phyloP scores from a whole-genome alignment of 2,329 filamentous ascomycete genomes.

The Trichoderma endophyticum region DNA sequence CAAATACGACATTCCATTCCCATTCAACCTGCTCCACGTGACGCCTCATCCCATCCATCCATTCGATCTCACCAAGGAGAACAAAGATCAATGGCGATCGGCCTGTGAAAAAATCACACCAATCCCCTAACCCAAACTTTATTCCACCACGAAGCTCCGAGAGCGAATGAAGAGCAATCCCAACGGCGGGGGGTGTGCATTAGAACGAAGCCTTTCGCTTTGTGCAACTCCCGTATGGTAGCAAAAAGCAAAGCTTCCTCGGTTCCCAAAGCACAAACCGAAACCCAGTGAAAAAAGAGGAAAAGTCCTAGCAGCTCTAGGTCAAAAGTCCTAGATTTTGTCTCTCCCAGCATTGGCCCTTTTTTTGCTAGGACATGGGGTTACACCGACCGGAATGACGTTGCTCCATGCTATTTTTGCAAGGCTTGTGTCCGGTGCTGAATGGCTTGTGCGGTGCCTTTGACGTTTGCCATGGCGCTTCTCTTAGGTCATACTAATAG shows the following conservation, averaged over 20 bases:
- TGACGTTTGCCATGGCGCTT: not conserved
- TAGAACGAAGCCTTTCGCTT: not conserved
- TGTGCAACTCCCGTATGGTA: not conserved
- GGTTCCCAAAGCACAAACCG: not conserved
- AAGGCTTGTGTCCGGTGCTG: not conserved
- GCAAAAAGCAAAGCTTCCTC: not conserved
- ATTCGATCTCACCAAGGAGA: not conserved
- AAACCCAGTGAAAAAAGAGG: not conserved
- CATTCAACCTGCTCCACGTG: not conserved
- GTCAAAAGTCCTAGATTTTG: conserved; percentile 4
- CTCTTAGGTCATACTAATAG: not conserved
- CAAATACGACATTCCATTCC: not conserved
- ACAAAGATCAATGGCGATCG: not conserved
- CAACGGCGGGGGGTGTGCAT: not conserved
- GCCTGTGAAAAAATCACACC: not conserved
- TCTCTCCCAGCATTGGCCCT: not conserved
- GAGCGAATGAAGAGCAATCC: not conserved
- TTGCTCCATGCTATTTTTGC: not conserved
- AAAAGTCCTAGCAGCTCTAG: conserved; percentile 10
- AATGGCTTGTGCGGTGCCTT: not conserved
- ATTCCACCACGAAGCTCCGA: not conserved
- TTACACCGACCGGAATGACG: conserved; percentile 5
- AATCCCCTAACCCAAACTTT: not conserved
- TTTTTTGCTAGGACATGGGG: not conserved
- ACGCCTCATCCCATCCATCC: not conserved